These are phyloP conservation scores for Athelia sp. DNA, from an alignment of 1,284 basidiomycete species.

Conservation along the genomic window DNA sequence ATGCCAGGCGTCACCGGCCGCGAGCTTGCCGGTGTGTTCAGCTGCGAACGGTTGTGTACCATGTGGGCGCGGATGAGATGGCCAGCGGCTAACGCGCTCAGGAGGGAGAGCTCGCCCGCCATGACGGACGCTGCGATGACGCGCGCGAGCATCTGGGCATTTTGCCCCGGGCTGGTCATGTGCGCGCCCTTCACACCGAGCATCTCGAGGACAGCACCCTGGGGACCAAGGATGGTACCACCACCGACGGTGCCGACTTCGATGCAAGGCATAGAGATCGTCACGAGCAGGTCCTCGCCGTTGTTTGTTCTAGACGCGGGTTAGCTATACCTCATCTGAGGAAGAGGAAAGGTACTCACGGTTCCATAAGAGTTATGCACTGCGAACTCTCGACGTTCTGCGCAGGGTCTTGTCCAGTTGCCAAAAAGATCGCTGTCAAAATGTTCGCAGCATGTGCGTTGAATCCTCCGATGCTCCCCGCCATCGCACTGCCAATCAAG, in stretches of 20 bases:
- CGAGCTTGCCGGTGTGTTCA: conserved; percentile 62
- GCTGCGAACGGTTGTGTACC: conserved; percentile 74
- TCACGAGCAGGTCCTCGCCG: conserved; percentile 88
- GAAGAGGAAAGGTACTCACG: conserved; percentile 50
- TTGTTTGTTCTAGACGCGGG: conserved; percentile 64
- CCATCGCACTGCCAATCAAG: conserved; percentile 96
- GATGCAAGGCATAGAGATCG: conserved; percentile 92
- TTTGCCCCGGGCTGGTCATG: conserved; percentile 76
- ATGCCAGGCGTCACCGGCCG: conserved; percentile 56
- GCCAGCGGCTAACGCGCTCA: conserved; percentile 88
- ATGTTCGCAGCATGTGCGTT: conserved; percentile 99
- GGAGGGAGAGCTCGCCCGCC: conserved; percentile 89
- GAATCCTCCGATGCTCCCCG: conserved; percentile 94
- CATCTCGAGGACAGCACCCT: conserved; percentile 88
- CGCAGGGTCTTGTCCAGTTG: conserved; percentile 97
- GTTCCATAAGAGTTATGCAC: conserved; percentile 98
- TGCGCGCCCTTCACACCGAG: conserved; percentile 88
- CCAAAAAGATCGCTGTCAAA: conserved; percentile 92
- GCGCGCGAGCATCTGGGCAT: conserved; percentile 83
- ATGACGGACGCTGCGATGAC: conserved; percentile 88
- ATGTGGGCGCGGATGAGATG: conserved; percentile 89
- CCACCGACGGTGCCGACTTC: conserved; percentile 97
- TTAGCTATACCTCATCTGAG: conserved; percentile 1
- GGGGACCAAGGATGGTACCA: conserved; percentile 87
- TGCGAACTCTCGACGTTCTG: conserved; percentile 99